phyloP scores from a whole-genome alignment of 192 early-diverging fungal genomes.

The Physocladia obscura region DNA sequence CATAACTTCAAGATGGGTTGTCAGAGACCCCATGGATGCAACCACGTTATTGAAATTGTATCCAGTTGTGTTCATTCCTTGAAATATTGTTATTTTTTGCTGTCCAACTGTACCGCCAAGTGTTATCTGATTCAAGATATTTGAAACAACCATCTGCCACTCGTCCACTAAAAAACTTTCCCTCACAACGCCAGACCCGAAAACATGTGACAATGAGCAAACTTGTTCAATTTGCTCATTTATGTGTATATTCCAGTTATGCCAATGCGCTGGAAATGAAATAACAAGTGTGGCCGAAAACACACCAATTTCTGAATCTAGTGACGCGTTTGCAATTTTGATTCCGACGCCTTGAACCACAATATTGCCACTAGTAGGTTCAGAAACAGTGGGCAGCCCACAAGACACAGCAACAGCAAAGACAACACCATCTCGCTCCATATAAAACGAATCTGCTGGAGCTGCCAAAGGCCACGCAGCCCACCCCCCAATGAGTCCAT shows the following conservation, averaged over 20 bases:
- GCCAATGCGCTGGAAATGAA: not conserved
- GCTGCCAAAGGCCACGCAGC: constrained; percentile 2
- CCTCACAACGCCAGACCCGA: not conserved
- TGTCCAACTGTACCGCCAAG: no score
- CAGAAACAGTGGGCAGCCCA: not conserved
- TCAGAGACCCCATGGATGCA: no score
- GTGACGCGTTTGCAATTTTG: no score
- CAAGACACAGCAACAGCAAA: constrained; percentile 5
- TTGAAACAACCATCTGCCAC: constrained; percentile 1
- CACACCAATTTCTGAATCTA: not conserved
- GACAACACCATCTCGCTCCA: not conserved
- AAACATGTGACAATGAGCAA: not conserved
- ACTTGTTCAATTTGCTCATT: not conserved
- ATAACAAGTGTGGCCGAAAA: not conserved
- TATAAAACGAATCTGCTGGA: not conserved
- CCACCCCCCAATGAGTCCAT: constrained; percentile 26
- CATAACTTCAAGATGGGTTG: no score
- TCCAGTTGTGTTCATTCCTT: no score
- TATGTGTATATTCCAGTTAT: not conserved
- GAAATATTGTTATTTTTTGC: no score
- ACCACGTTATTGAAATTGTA: no score
- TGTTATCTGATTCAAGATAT: no score
- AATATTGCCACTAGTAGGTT: no score
- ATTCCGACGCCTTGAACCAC: no score
- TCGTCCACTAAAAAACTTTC: constrained; percentile 16